Evolutionary conservation across 2,329 filamentous ascomycete genomes (phyloP), one percentile per base, ranked within the genome.

Genomic region (Ceratocystis harringtonii): DNA sequence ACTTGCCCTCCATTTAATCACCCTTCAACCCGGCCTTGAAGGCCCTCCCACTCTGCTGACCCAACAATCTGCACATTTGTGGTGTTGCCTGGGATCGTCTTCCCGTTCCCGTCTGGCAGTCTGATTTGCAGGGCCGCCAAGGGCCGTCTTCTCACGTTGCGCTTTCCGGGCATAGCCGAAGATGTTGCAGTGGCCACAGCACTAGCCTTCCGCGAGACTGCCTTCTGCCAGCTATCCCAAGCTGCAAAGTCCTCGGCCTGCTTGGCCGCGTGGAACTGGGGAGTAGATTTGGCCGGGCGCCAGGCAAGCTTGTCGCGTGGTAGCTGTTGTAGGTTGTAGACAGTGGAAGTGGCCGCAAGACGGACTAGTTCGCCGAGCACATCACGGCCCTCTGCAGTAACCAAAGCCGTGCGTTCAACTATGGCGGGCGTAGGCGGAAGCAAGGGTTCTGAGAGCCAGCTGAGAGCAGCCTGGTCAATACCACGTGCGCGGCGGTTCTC

Each of bases 401-500:
- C 78, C 48, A 83, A 75, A 1, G 28, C 60, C 3, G 60, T 30
- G 69, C 83, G 81, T 73, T 90, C 86, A 17, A 80, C 77, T 2
- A 78, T 76, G 15, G 89, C 78, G 44, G 83, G 75, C 3, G 10
- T 25, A n/a, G 60, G 8, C 69, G 78, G 77, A 69, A 72, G 76
- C 32, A 90, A 78, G 17, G 86, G 86, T 73, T 84, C 81, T 2
- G 82, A 77, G 2, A 87, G 76, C 86, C 87, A 90, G 68, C 83
- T 81, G 71, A 82, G 75, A 66, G 74, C 76, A 50, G 77, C 73
- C 71, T 84, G 79, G 71, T 86, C 83, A 17, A 76, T 78, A 61
- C 83, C 74, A 19, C 86, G 80, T 0, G 84, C 82, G 2, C 84
- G 81, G 52, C 80, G 78, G 73, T 84, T 88, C 70, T 89, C 86